A percentile compares a stretch with the other conserved stretches of the same genome.
Conservation (phyloP, 192 early-diverging fungal genomes). For the Coemansia sp. region DNA sequence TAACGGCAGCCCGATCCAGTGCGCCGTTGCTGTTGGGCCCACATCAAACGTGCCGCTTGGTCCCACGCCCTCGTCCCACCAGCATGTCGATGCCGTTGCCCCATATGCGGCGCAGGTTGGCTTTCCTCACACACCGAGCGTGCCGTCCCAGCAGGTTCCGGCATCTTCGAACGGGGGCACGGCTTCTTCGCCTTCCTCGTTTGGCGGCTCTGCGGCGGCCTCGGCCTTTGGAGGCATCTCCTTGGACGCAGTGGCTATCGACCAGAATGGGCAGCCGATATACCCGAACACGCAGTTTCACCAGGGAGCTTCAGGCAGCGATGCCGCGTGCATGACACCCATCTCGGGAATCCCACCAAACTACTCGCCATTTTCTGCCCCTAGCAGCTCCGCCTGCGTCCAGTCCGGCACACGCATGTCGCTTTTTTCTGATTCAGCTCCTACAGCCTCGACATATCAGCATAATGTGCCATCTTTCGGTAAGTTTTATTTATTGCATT, state of each 20-base stretch:
- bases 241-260: slow-evolving; percentile 4
- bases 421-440: slow-evolving; percentile 14
- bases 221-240: neutral
- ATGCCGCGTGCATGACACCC: slow-evolving; percentile 1
- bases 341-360: slow-evolving; percentile 12
- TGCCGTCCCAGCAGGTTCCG: slow-evolving; percentile 3
- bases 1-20: slow-evolving; percentile 2
- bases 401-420: slow-evolving; percentile 14
- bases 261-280: slow-evolving; percentile 9
- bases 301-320: neutral
- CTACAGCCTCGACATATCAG: slow-evolving; percentile 20
- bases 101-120: neutral
- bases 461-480: slow-evolving; percentile 26
- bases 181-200: neutral
- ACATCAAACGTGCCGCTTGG: neutral
- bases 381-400: slow-evolving; percentile 5
- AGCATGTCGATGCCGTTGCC: neutral
- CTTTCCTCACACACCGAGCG: neutral
- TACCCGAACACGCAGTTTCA: neutral
- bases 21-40: neutral
- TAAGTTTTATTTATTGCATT: slow-evolving; percentile 25
- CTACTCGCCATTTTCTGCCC: slow-evolving; percentile 33
- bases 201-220: neutral
- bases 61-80: neutral
- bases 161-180: neutral